A percentile compares a stretch with the other conserved stretches of the same genome.
These are phyloP conservation scores for Magnusiomyces clavatus DNA, from an alignment of 1,139 yeast genomes.

Conservation along the genomic window DNA sequence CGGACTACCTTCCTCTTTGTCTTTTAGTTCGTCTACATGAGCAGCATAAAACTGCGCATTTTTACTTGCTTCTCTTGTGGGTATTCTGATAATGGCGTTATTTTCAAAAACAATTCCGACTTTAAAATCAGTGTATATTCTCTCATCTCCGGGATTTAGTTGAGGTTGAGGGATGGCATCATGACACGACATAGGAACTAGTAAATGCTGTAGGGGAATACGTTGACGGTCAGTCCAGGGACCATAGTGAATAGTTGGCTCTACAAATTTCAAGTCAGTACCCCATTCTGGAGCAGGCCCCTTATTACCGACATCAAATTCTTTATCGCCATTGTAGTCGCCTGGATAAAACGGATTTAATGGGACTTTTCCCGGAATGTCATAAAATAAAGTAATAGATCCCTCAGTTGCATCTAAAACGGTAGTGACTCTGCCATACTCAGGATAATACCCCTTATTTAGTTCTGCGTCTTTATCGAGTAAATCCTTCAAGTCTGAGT, in stretches of 20 bases:
- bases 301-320: constrained; percentile 48
- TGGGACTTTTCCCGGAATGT: constrained; percentile 60
- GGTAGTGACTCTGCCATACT: constrained; percentile 78
- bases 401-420: constrained; percentile 57
- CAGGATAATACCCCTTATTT: constrained; percentile 27
- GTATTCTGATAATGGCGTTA: constrained; percentile 66
- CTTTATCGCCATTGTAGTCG: constrained; percentile 17
- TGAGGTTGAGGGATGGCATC: constrained; percentile 44
- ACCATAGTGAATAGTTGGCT: constrained; percentile 74
- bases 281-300: constrained; percentile 58
- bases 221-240: constrained; percentile 95
- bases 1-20: background rate
- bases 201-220: constrained; percentile 51
- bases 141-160: constrained; percentile 41
- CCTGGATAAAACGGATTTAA: background rate
- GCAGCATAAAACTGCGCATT: constrained; percentile 38
- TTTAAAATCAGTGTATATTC: constrained; percentile 53
- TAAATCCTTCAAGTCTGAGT: constrained; percentile 3
- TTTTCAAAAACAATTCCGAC: constrained; percentile 46
- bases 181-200: constrained; percentile 61
- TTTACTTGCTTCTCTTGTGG: constrained; percentile 79
- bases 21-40: constrained; percentile 5
- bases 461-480: background rate
- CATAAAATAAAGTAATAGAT: constrained; percentile 55
- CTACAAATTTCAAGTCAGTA: constrained; percentile 48